These are phyloP conservation scores for Neopestalotiopsis sp. DNA, from an alignment of 2,329 filamentous ascomycete species.

Conservation along the genomic window DNA sequence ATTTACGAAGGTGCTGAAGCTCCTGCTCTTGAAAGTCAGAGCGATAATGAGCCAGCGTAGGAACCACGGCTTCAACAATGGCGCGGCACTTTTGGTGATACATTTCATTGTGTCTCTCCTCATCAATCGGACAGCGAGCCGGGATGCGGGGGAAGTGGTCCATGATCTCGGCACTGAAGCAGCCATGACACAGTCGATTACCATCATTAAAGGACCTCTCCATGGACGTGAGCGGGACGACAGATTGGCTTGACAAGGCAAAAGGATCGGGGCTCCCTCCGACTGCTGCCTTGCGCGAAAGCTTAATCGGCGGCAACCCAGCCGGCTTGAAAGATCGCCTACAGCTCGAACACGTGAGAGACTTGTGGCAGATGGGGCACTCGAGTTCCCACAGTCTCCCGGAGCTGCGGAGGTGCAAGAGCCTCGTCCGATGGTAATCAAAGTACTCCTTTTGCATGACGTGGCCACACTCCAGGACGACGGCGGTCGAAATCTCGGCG, in stretches of 20 bases:
- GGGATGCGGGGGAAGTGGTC: too few relatives aligned
- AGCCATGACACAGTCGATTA: not conserved
- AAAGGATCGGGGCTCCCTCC: not conserved
- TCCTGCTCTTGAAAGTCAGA: too few relatives aligned
- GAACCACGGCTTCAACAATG: too few relatives aligned
- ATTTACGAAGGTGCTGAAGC: too few relatives aligned
- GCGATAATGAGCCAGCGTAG: too few relatives aligned
- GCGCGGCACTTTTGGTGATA: too few relatives aligned
- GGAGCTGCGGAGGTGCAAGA: too few relatives aligned
- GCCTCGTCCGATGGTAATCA: too few relatives aligned
- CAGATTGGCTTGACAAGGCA: not conserved
- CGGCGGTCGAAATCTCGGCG: not conserved
- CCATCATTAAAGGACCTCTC: not conserved
- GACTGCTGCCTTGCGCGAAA: not conserved
- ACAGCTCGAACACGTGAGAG: not conserved
- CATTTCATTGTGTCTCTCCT: too few relatives aligned
- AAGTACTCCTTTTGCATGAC: not conserved
- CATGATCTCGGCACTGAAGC: not conserved
- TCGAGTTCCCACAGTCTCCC: too few relatives aligned
- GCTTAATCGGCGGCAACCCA: not conserved
- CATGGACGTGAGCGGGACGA: not conserved
- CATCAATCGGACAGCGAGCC: too few relatives aligned
- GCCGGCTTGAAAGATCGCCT: not conserved
- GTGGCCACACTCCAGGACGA: conserved; percentile 2
- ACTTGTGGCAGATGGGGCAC: not conserved